Evolutionary conservation across 164 flowering plant genomes (phyloP), one percentile per base, ranked within the genome.

Genomic region (Stephania japonica): DNA sequence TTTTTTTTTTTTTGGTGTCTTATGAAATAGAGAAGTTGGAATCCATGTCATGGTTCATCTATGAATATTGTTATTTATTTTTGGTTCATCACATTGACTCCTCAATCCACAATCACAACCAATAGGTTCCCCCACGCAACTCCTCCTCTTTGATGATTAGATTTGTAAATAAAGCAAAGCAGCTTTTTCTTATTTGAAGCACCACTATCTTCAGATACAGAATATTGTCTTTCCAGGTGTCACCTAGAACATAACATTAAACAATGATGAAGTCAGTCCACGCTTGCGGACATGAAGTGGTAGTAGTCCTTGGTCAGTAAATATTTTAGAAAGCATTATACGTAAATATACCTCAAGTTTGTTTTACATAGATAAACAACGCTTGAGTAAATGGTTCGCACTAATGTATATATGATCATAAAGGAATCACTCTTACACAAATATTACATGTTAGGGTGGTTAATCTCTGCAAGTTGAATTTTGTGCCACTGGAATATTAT

Each of bases 1-100:
- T 32, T 32, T 27, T 3, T 27, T 32, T 32, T 32, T 32, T 32
- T 32, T 32, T 32, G 38, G 72, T 63, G 59, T 75, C 82, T 75
- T 59, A 19, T 59, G 64, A 59, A 59, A 59, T 59, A 63, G 49
- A 72, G 71, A 81, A 75, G 76, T 86, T 86, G 90, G 84, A 81
- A 78, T 88, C 92, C 90, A 80, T 68, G 89, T 90, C 94, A 90
- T 80, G 78, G 70, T 81, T 81, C 91, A 88, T 82, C 85, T 80
- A 76, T 76, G 72, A 76, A 78, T 66, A 74, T 74, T 74, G 23
- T 68, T 76, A 67, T 67, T 80, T 73, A 23, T 70, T 69, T 49
- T 80, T 69, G 72, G 38, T 80, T 78, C 77, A 70, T 73, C 74
- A 78, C 69, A 75, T 71, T 64, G 77, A 67, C 71, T 56, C 72